Evolutionary conservation across 352 stramenopile genomes (phyloP), one percentile per base, ranked within the genome.

Genomic region (Phytophthora tubulina): DNA sequence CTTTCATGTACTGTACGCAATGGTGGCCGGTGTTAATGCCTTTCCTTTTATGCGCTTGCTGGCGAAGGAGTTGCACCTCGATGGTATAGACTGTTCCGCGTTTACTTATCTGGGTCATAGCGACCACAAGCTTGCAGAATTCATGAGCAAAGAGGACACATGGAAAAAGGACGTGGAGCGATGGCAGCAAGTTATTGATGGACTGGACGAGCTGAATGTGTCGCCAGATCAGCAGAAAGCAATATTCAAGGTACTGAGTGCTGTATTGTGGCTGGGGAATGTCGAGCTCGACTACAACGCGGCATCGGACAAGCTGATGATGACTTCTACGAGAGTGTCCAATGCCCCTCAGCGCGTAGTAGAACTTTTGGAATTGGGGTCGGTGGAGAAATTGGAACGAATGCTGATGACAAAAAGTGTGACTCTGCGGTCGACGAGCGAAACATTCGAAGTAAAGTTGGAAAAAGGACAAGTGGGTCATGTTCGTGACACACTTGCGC

Each of bases 1-100:
- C 58, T 95, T 95, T 56, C 87, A 95, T 70, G 57, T 92, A 10
- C 78, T 95, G 21, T 95, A 95, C 70, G 75, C 85, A 11, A 63
- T 95, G 44, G 76, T 93, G 13, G 70, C 82, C 5, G 87, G 82
- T 11, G 72, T 89, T 30, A 92, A 90, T 17, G 72, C 78, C 6
- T 57, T 76, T 45, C 56, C 72, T 33, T 74, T 76, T 30, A 77
- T 84, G 67, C 58, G 51, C 13, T 63, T 75, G 13, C 44, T 81
- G 21, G 79, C 80, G 13, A 75, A 81, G 30, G 78, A 82, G 9
- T 60, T 93, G 9, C 61, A 62, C n/a, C 66, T 95, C 9, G 72
- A 81, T 15, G 73, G 53, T 21, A 36, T 60, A 13, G 62, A 78
- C 14, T 81, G 73, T 15, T 76, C 80, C 4, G 67, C 61, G 3